Evolutionary conservation across 352 stramenopile species (phyloP).

Genomic region (Nothophytophthora sp.): DNA sequence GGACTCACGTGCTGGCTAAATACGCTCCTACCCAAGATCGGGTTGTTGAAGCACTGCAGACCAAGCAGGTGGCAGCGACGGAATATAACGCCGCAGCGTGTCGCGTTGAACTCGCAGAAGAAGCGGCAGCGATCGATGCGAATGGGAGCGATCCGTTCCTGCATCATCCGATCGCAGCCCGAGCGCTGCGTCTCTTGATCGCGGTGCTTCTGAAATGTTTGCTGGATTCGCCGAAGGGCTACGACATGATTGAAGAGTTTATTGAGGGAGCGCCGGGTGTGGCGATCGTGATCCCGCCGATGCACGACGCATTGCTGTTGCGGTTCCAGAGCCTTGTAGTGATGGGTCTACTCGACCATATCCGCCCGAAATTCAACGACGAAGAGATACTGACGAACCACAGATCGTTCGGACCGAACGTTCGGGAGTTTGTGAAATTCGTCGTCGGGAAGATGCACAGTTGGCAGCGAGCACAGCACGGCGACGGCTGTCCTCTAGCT

Average conservation of each 20-base stretch:
- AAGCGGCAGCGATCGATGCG: conserved; percentile 33
- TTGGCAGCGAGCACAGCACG: conserved; percentile 70
- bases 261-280: conserved; percentile 40
- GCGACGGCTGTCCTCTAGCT: conserved; percentile 47
- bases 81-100: conserved; percentile 40
- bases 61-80: conserved; percentile 41
- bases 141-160: conserved; percentile 54
- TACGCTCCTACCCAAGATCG: conserved; percentile 40
- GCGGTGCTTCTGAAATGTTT: conserved; percentile 53
- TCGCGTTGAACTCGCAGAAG: conserved; percentile 41
- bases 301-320: conserved; percentile 50
- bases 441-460: conserved; percentile 61
- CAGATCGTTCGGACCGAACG: conserved; percentile 54
- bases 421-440: conserved; percentile 62
- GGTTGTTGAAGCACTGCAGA: conserved; percentile 41
- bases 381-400: conserved; percentile 45
- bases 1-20: conserved; percentile 33
- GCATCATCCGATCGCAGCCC: conserved; percentile 46
- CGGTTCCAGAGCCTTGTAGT: conserved; percentile 62
- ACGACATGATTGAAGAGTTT: conserved; percentile 49
- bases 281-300: conserved; percentile 33
- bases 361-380: conserved; percentile 45
- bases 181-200: conserved; percentile 48
- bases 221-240: conserved; percentile 46
- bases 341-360: conserved; percentile 51